Evolutionary conservation across 176 grass and related monocot species (phyloP).

Genomic region (Oryza australiensis): DNA sequence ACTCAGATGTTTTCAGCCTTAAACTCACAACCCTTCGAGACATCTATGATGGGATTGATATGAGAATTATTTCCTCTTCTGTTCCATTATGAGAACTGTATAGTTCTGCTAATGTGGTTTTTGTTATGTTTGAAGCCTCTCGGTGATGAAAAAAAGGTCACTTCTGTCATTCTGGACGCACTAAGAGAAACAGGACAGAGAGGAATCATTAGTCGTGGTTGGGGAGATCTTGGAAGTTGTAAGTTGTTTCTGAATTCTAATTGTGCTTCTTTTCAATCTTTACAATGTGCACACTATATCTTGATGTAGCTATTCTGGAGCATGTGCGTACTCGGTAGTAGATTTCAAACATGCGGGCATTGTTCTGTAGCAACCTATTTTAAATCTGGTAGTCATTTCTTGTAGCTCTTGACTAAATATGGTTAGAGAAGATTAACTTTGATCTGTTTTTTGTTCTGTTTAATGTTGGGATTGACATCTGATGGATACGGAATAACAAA

Average conservation of each 20-base stretch:
- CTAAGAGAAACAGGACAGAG: slow-evolving; percentile 90
- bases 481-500: slow-evolving; percentile 14
- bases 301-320: slow-evolving; percentile 13
- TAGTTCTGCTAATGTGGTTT: slow-evolving; percentile 34
- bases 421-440: slow-evolving; percentile 13
- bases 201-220: slow-evolving; percentile 92
- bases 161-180: slow-evolving; percentile 75
- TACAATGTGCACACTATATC: not conserved
- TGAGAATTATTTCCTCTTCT: not conserved
- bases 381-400: slow-evolving; percentile 10
- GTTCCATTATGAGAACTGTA: slow-evolving; percentile 3
- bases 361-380: slow-evolving; percentile 13
- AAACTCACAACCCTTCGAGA: not conserved
- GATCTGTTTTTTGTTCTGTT: not conserved
- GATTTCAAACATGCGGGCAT: not conserved
- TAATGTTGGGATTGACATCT: slow-evolving; percentile 3
- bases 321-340: not conserved
- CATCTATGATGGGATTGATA: slow-evolving; percentile 1
- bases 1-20: not conserved
- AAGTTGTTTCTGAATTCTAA: slow-evolving; percentile 50
- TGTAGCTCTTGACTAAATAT: not conserved
- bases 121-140: slow-evolving; percentile 73
- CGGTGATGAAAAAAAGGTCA: slow-evolving; percentile 91
- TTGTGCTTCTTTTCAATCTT: not conserved
- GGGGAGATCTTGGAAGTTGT: slow-evolving; percentile 94